Base-by-base conservation (phyloP, 768 basidiomycete species). In the Kwoniella botswanensis region DNA sequence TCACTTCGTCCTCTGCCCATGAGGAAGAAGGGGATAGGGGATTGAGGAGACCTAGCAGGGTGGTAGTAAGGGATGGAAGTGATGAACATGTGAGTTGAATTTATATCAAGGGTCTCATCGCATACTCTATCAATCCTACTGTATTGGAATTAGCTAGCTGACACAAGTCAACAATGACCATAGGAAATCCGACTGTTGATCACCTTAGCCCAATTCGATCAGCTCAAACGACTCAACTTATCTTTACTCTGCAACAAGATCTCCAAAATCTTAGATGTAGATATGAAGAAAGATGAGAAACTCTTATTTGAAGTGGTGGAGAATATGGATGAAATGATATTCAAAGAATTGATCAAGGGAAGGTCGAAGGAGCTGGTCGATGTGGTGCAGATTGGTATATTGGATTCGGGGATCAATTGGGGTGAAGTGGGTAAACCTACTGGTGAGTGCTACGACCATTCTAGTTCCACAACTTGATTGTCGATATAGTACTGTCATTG, bases 371-470 rank as follows among this genome's bases (percentile, higher is more conserved):
- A 85, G 15, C 87, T 93, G 42, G 90, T 86, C 60, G 83, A 85
- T 44, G 89, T 93, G 61, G 86, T 98, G 50, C 88, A 90, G 29
- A 86, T 86, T 63, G 97, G 97, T 11, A 91, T 99, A 57, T 85
- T 97, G 35, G 88, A 92, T 62, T 86, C 86, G 29, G 85, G 87
- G 42, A 92, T 98, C 87, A 93, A 98, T 80, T 99, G 97, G 97
- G 92, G 90, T 76, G 91, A 94, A 74, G 93, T 93, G 0, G 90
- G 92, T 3, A 94, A 96, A 79, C 97, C 97, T 4, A 92, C 90
- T 72, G 94, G 96, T 92, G 77, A 60, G 88, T 78, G 4, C 35
- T 35, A 35, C 1, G 1, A 46, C 22, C 24, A 2, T 11, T 18
- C 24, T 67, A 7, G 35, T 46, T 18, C 9, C 35, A 13, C 18